Base-by-base conservation (phyloP, 164 flowering plant genomes). In the Cinnamomum chago region DNA sequence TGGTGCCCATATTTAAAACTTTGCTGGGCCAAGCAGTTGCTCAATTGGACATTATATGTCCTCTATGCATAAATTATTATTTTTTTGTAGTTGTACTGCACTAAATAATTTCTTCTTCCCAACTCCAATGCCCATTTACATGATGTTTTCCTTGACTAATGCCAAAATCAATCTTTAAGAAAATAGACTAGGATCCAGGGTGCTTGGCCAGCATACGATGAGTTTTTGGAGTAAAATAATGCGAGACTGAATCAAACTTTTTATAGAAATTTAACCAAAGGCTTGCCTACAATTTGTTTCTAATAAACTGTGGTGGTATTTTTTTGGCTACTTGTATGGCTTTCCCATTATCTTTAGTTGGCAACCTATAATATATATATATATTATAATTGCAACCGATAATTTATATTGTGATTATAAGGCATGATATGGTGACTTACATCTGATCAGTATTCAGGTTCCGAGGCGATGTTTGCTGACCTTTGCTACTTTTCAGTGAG, bases 401-500 rank as follows among this genome's bases (percentile, higher is more conserved):
- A 40, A 40, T 40, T 40, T 40, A 17, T 15, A 55, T 15, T 55
- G 60, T 55, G 60, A 55, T 20, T 3, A 15, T 55, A 3, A 15
- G 60, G 20, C 20, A 4, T 55, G 1, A 17, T 55, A 50, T 51
- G 20, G 51, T 73, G 70, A 66, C 50, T 70, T 58, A 71, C 70
- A 50, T 58, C 28, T 68, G 33, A n/a, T 76, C 67, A 24, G 25
- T 50, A 78, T 65, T 76, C 90, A 95, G 99, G 99, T 77, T 93
- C 99, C 3, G 99, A 95, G 82, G 99, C 99, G 20, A 95, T 95
- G 98, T 95, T 93, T 87, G 98, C 99, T 62, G 99, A 95, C 84
- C 99, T 95, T 79, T 93, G 98, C 87, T 95, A 93, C 86, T 95
- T 95, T 76, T 85, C 99, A 4, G 97, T 93, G 71, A 89, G 96